Evolutionary conservation across 1,284 basidiomycete genomes (phyloP), one percentile per base, ranked within the genome.

Genomic region (Puccinia coronata): DNA sequence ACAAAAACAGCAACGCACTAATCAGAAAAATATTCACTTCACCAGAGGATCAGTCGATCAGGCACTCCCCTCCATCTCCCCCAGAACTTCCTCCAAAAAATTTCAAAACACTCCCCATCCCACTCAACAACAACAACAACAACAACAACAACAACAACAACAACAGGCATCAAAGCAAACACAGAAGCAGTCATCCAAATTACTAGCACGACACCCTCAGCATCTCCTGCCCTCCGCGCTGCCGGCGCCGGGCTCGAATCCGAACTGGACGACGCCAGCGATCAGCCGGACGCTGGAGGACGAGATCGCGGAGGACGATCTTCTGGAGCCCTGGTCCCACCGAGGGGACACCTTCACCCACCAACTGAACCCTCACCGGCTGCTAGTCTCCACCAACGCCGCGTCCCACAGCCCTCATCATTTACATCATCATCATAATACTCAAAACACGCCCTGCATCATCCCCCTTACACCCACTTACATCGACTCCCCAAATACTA

Each of bases 291-390:
- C 61, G 5, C 23, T 63, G 2, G 18, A 63, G 36, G 61, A 63
- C 18, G 61, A 63, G 23, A 39, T 63, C 20, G 36, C 61, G 4
- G 18, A 63, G 23, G 61, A 63, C 20, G 34, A 63, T 23, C 36
- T 39, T 3, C 28, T 28, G 16, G 18, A n/a, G 2, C 69, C 69
- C 6, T 70, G 67, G 67, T 8, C 39, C 1, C 20, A 43, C 39
- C 9, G 31, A 49, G n/a, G n/a, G n/a, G 69, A 71, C 20, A 71
- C 41, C 16, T 71, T 71, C 49, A 51, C 43, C n/a, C 69, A 71
- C 39, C n/a, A 71, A 49, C 41, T 71, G n/a, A 49, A 41, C 4
- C 14, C 69, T 18, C 25, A 8, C 25, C 36, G 18, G n/a, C n/a
- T 34, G 6, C 2, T 23, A 18, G 43, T 4, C 20, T 20, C 20